These are phyloP conservation scores for Maudiozyma bulderi DNA, from an alignment of 805 yeast species.

Conservation along the genomic window DNA sequence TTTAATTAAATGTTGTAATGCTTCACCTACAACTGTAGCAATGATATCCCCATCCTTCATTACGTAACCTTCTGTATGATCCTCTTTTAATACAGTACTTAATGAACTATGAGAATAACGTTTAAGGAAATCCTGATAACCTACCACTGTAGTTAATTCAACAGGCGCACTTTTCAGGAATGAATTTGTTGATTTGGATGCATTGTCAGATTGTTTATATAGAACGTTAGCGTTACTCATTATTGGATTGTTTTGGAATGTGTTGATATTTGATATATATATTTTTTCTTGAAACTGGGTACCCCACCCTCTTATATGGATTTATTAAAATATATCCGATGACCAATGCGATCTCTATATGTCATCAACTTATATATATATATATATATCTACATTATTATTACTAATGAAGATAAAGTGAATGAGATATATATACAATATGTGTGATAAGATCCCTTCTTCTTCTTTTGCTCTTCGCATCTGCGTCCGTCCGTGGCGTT, in stretches of 20 bases:
- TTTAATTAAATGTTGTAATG: slow-evolving; percentile 22
- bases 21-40: slow-evolving; percentile 34
- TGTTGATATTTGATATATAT: background rate
- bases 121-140: slow-evolving; percentile 33
- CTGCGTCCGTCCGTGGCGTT: too few relatives aligned
- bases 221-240: background rate
- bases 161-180: slow-evolving; percentile 30
- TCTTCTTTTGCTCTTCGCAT: too few relatives aligned
- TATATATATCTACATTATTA: too few relatives aligned
- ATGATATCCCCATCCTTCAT: slow-evolving; percentile 29
- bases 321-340: too few relatives aligned
- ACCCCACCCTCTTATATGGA: background rate
- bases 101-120: slow-evolving; percentile 8
- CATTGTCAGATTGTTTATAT: slow-evolving; percentile 1
- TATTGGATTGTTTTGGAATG: background rate
- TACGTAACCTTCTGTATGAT: slow-evolving; percentile 30
- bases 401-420: background rate
- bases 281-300: too few relatives aligned
- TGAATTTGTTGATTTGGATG: slow-evolving; percentile 22
- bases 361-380: too few relatives aligned
- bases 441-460: background rate
- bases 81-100: slow-evolving; percentile 23
- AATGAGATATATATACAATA: background rate
- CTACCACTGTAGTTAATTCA: slow-evolving; percentile 32
- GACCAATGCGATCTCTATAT: too few relatives aligned